Base-by-base conservation (phyloP, 1,284 basidiomycete genomes). In the Boletus calvinii region DNA sequence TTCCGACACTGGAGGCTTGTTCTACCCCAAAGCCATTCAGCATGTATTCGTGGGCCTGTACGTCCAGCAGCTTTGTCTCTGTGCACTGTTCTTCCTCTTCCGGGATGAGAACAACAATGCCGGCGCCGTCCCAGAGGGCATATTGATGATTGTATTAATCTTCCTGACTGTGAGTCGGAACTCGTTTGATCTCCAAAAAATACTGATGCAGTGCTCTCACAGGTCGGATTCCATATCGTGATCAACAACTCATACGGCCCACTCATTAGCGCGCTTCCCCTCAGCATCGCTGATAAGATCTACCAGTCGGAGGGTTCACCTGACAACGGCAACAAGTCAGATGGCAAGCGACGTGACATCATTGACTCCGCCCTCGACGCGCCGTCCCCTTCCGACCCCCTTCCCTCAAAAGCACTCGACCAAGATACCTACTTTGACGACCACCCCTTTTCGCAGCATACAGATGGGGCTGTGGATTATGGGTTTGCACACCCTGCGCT, bases 31-130 rank as follows among this genome's bases (percentile, higher is more conserved):
- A 71, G 96, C 97, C 1, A 84, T 99, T 40, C 84, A 89, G 49
- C 95, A 98, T 64, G 68, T 96, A 38, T 98, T 98, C 62, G 91
- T 94, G n/a, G 96, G 94, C 4, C 60, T 95, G 63, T 98, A 97
- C 68, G 79, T 98, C 49, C 80, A 90, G 62, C 85, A 65, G 42
- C 66, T 96, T 47, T 94, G 91, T 67, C 74, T 97, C 17, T 79
- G 81, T 29, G 90, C 90, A 2, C 72, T 97, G 59, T 97, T 97
- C 80, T 96, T 97, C 85, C 77, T 97, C 4, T 83, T 86, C 0
- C 76, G 74, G 44, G 71, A 92, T 57, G 61, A 72, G 15, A 71
- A 81, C 20, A 52, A 68, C 0, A 73, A 83, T 0, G 70, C 83
- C 0, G 79, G 77, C 17, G 82, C 90, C 0, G 56, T 91, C 0